Base-by-base conservation (phyloP, 2,329 filamentous ascomycete genomes). In the Diplodia intermedia region DNA sequence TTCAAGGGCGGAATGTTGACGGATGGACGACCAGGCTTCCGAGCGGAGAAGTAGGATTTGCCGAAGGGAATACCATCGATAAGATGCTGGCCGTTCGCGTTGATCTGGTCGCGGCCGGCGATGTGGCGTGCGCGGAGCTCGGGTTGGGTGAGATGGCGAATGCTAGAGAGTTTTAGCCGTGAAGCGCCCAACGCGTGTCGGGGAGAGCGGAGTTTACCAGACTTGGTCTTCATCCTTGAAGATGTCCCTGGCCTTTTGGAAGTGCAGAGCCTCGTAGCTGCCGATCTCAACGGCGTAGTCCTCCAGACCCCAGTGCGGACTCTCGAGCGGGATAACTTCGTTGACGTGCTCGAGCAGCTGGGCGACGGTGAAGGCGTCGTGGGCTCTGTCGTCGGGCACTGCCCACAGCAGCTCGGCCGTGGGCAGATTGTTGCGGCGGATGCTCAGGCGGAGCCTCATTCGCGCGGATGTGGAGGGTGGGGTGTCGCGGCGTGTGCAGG, bases 31-130 rank as follows among this genome's bases (percentile, higher is more conserved):
- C 84, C 84, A 8, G 84, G 83, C 0, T 80, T 75, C 69, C 86
- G 86, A 9, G 94, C 80, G n/a, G 60, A 4, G 11, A 63, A 26
- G 74, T 88, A 88, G 0, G 90, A 89, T 69, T 90, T 86, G 2
- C 94, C 94, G 76, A 94, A 97, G 0, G 93, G 87, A 23, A 97
- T 83, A 3, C 94, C 94, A 76, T 98, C 94, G 12, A 95, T 85
- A 6, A 97, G 84, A 75, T 94, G 93, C 71, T 85, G 90, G 4
- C 94, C 94, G 77, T 92, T 91, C 1, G 82, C 74, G 0, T 91
- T 89, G 65, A 97, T 96, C 78, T 97, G 94, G 71, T 91, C 84
- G 57, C 94, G 88, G 31, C 94, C 94, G 68, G 88, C 89, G 12
- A 96, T 80, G 66, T 88, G 87, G 71, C 93, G 86, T 57, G 89